phyloP scores from a whole-genome alignment of 2,329 filamentous ascomycete genomes.

The Scopulariopsis brevicaulis region DNA sequence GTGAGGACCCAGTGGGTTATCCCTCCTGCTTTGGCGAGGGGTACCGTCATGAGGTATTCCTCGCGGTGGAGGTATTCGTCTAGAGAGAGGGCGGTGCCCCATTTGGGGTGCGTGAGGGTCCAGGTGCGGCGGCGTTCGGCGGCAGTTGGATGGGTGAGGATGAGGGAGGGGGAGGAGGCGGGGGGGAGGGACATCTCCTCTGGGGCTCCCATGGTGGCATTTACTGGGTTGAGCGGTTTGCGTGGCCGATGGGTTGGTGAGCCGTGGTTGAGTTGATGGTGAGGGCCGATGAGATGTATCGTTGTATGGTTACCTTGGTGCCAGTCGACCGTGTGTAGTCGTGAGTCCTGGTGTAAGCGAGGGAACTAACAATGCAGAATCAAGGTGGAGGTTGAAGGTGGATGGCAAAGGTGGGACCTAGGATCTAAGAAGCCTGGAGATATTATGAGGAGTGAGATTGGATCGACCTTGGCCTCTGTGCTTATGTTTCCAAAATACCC shows the following conservation, averaged over 20 bases:
- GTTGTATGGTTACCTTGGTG: too few species aligned
- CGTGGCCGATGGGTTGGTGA: background rate
- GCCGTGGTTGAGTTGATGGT: too few species aligned
- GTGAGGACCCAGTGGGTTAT: conserved; percentile 56
- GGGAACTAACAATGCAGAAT: too few species aligned
- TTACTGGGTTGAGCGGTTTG: background rate
- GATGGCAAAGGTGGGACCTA: too few species aligned
- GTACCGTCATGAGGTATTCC: conserved; percentile 40
- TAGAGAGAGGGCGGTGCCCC: conserved; percentile 44
- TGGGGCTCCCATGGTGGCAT: conserved; percentile 1
- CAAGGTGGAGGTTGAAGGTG: too few species aligned
- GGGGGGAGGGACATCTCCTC: conserved; percentile 1
- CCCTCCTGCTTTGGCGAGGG: conserved; percentile 46
- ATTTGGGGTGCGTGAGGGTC: conserved; percentile 41
- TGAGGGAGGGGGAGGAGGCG: conserved; percentile 12
- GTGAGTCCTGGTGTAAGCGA: too few species aligned
- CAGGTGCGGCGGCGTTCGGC: conserved; percentile 43
- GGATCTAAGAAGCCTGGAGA: too few species aligned
- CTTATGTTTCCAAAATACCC: too few species aligned
- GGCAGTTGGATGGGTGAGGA: conserved; percentile 44
- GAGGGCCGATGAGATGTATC: too few species aligned
- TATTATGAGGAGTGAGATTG: too few species aligned
- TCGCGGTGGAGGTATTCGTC: conserved; percentile 50
- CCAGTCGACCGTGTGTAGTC: too few species aligned
- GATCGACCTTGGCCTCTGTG: too few species aligned